These are phyloP conservation scores for Teratosphaeria viscida DNA, from an alignment of 2,329 filamentous ascomycete species.

Conservation along the genomic window DNA sequence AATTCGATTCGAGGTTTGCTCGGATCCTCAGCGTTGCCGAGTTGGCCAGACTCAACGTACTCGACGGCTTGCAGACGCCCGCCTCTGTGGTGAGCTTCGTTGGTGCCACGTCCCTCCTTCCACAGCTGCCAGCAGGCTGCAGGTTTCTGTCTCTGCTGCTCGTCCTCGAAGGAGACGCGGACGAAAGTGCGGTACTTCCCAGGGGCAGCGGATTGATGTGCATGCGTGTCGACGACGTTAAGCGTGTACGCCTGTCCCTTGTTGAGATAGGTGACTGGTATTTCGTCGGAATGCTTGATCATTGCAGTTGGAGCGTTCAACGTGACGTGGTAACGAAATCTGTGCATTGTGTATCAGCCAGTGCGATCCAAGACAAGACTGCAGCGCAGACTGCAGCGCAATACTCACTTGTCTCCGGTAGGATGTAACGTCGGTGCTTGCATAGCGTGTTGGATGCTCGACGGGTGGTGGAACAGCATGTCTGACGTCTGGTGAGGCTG, in stretches of 20 bases:
- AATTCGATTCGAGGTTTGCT: constrained; percentile 39
- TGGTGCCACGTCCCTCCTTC: constrained; percentile 94
- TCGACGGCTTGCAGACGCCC: constrained; percentile 91
- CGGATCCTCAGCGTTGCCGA: constrained; percentile 41
- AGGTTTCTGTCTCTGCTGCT: constrained; percentile 78
- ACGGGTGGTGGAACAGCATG: constrained; percentile 47
- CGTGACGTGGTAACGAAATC: constrained; percentile 81
- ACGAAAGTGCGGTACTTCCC: constrained; percentile 78
- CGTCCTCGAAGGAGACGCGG: constrained; percentile 94
- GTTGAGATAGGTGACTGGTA: constrained; percentile 95
- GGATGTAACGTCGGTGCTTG: constrained; percentile 27
- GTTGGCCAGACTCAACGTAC: constrained; percentile 61
- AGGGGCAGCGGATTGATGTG: constrained; percentile 49
- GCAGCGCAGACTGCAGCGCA: neutral
- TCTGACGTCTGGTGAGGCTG: constrained; percentile 53
- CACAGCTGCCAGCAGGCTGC: constrained; percentile 79
- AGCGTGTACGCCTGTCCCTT: constrained; percentile 92
- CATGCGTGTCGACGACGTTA: constrained; percentile 67
- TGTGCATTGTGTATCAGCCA: constrained; percentile 26
- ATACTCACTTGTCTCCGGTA: constrained; percentile 37
- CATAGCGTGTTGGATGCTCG: constrained; percentile 39
- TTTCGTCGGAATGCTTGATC: constrained; percentile 81
- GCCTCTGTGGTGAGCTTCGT: constrained; percentile 86
- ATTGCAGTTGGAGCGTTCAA: constrained; percentile 93
- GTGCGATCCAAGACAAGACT: neutral